A percentile compares a stretch with the other conserved stretches of the same genome.
These are phyloP conservation scores for Leccinum aurantiacum DNA, from an alignment of 768 basidiomycete species.

Conservation along the genomic window DNA sequence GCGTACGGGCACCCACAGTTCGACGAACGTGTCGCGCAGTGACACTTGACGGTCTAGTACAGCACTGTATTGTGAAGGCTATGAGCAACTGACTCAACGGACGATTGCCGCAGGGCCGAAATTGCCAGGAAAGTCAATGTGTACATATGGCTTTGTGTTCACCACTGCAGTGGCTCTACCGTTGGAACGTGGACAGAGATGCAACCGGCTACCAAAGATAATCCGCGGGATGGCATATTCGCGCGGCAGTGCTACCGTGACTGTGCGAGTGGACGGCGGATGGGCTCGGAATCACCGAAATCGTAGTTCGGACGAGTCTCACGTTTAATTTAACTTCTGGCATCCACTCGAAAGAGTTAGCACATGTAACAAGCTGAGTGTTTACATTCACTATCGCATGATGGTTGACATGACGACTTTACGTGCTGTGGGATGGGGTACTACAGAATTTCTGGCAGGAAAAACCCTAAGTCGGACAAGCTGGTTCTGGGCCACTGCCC, in stretches of 20 bases:
- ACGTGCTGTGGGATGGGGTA: neutral
- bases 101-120: too few relatives aligned
- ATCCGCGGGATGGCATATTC: neutral
- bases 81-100: too few relatives aligned
- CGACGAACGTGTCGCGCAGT: too few relatives aligned
- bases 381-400: neutral
- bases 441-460: neutral
- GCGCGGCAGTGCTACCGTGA: neutral
- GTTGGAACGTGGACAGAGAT: neutral
- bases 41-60: too few relatives aligned
- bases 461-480: too few relatives aligned
- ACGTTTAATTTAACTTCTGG: neutral
- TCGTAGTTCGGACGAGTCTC: neutral
- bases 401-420: neutral
- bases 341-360: neutral
- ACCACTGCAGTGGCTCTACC: neutral
- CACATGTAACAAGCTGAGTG: neutral
- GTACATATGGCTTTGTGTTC: neutral
- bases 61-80: too few relatives aligned
- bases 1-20: too few relatives aligned
- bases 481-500: neutral
- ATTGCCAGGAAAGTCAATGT: too few relatives aligned
- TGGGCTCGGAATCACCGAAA: neutral
- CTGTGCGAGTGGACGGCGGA: neutral
- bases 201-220: neutral